Evolutionary conservation across 495 filamentous ascomycete species (phyloP).

Genomic region (Glonium stellatum): DNA sequence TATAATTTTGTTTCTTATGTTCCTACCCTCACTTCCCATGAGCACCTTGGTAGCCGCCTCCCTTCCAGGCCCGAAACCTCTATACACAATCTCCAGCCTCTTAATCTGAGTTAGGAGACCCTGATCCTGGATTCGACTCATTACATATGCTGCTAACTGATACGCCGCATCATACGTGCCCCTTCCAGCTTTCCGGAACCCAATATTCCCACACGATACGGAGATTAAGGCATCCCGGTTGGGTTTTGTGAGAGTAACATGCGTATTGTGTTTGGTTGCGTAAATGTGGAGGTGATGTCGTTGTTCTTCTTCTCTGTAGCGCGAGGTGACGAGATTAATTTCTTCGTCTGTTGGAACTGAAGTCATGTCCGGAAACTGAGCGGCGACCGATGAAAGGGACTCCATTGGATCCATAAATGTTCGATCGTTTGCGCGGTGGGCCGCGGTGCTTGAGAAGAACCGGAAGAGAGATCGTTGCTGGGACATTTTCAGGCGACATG

Average conservation of each 20-base stretch:
- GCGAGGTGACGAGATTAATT: too few species aligned
- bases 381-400: background rate
- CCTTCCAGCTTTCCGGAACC: constrained; percentile 72
- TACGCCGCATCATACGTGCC: constrained; percentile 88
- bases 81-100: constrained; percentile 66
- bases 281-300: constrained; percentile 79
- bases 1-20: constrained; percentile 60
- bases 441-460: constrained; percentile 11
- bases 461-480: constrained; percentile 2
- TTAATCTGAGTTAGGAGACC: constrained; percentile 55
- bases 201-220: constrained; percentile 71
- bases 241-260: constrained; percentile 79
- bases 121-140: constrained; percentile 69
- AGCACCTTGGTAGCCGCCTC: constrained; percentile 86
- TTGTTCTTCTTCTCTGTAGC: too few species aligned
- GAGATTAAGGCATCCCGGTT: constrained; percentile 70
- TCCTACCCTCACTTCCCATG: constrained; percentile 73
- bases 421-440: constrained; percentile 4
- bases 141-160: constrained; percentile 71
- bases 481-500: constrained; percentile 12
- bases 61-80: constrained; percentile 77
- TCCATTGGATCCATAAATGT: background rate
- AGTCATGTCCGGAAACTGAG: too few species aligned
- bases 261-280: constrained; percentile 82
- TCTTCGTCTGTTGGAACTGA: too few species aligned